phyloP scores from a whole-genome alignment of 2,329 filamentous ascomycete genomes.

The Teratosphaeria zuluensis region DNA sequence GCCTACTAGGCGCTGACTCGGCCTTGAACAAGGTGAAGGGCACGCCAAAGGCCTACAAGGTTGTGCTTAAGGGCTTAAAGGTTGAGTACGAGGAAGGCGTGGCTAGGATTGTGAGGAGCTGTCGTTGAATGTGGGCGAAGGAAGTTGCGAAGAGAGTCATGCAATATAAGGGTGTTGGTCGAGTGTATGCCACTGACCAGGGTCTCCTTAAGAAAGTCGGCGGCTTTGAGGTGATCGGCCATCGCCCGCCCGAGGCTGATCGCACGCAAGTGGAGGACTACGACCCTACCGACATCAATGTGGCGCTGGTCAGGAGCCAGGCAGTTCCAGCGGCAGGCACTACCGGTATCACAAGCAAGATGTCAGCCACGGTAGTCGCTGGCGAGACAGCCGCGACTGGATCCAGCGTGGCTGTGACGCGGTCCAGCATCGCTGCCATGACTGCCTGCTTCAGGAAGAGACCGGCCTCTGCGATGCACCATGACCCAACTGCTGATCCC shows the following conservation, averaged over 20 bases:
- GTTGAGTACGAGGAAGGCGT: background rate
- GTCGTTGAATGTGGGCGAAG: background rate
- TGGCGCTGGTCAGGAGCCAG: background rate
- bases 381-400: background rate
- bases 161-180: background rate
- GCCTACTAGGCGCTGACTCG: background rate
- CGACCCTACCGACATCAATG: background rate
- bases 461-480: background rate
- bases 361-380: background rate
- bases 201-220: background rate
- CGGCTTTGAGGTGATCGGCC: background rate
- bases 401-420: no score
- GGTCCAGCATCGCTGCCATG: background rate
- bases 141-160: background rate
- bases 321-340: no score
- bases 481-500: background rate
- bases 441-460: background rate
- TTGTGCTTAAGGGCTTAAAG: background rate
- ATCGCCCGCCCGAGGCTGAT: background rate
- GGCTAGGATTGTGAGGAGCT: background rate
- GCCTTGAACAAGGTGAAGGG: background rate
- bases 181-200: background rate
- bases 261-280: background rate
- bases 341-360: background rate
- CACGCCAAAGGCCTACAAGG: background rate